A percentile compares a stretch with the other conserved stretches of the same genome.
Evolutionary conservation across 176 grass and related monocot species (phyloP).

Genomic region (Ampelocalamus luodianensis): DNA sequence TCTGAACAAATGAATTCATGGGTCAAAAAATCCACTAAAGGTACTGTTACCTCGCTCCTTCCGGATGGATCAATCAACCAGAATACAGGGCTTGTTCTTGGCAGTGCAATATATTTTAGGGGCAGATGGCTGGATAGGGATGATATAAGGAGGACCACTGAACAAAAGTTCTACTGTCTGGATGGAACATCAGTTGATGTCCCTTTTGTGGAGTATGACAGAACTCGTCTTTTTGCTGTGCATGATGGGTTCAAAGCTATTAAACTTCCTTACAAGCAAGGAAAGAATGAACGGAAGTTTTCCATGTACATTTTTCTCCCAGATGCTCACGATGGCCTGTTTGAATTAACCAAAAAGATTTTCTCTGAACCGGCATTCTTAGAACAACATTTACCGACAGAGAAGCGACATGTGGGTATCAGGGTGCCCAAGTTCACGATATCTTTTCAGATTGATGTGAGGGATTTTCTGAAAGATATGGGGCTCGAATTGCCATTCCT

Average conservation of each 20-base stretch:
- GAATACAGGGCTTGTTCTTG: constrained; percentile 60
- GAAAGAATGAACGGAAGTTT: constrained; percentile 52
- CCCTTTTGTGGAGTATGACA: constrained; percentile 57
- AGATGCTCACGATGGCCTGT: constrained; percentile 53
- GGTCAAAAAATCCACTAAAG: constrained; percentile 42
- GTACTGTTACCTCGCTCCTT: constrained; percentile 28
- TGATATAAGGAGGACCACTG: constrained; percentile 33
- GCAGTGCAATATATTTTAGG: constrained; percentile 54
- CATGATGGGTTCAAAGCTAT: constrained; percentile 58
- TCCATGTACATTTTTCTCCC: constrained; percentile 65
- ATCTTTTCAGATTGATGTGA: constrained; percentile 45
- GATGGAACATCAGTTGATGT: constrained; percentile 49
- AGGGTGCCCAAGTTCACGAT: constrained; percentile 56
- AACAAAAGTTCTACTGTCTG: constrained; percentile 49
- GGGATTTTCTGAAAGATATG: constrained; percentile 56
- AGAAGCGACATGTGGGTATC: constrained; percentile 52
- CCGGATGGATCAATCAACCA: constrained; percentile 38
- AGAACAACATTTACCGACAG: constrained; percentile 50
- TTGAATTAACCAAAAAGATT: constrained; percentile 55
- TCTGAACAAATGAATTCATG: constrained; percentile 45
- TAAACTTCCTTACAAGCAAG: constrained; percentile 59
- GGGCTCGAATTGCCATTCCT: constrained; percentile 51
- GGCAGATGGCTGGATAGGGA: constrained; percentile 45
- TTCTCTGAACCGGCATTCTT: constrained; percentile 47
- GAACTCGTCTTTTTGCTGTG: constrained; percentile 46